These are phyloP conservation scores for Perkinsus chesapeaki DNA, from an alignment of 169 alveolate species.

Conservation along the genomic window DNA sequence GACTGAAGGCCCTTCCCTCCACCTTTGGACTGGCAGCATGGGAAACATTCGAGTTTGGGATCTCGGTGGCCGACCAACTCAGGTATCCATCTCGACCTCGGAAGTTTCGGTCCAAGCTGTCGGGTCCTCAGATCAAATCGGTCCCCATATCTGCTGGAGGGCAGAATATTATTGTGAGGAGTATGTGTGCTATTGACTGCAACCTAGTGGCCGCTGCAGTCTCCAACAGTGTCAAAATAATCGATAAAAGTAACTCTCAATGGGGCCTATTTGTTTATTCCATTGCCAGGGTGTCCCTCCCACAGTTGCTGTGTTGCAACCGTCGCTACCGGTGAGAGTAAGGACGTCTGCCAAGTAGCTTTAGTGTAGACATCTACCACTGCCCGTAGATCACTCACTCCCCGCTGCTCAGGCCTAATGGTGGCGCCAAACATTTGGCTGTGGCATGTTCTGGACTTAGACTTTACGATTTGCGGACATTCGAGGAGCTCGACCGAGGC, in stretches of 20 bases:
- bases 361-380: neutral
- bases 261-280: neutral
- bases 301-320: neutral
- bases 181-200: neutral
- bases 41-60: neutral
- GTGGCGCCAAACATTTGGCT: neutral
- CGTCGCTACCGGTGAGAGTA: neutral
- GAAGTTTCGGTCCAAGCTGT: neutral
- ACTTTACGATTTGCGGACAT: neutral
- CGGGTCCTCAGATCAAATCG: neutral
- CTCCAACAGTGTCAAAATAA: neutral
- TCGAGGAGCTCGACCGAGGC: neutral
- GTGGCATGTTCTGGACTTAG: neutral
- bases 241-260: neutral
- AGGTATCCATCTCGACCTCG: neutral
- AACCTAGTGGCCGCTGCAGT: neutral
- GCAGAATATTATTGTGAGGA: neutral
- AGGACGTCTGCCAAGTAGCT: neutral
- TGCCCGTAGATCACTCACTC: neutral
- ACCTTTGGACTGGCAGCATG: neutral
- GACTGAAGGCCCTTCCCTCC: neutral
- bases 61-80: neutral
- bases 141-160: neutral
- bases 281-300: neutral
- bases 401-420: neutral